A percentile compares a stretch with the other conserved stretches of the same genome.
Evolutionary conservation across 2,329 filamentous ascomycete genomes (phyloP).

Genomic region (Verticillium nonalfalfae): DNA sequence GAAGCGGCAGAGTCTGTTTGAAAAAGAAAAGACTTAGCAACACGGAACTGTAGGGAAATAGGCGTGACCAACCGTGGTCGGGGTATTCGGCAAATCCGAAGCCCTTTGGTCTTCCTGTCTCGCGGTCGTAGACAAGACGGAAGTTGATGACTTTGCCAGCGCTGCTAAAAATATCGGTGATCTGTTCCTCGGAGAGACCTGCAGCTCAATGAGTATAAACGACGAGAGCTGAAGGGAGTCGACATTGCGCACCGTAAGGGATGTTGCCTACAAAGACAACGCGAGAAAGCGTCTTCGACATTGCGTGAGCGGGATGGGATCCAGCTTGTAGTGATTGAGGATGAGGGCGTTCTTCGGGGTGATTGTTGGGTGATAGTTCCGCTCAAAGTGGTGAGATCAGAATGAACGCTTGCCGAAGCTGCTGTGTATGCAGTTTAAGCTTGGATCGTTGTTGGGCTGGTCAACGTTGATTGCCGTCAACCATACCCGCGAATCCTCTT

Average conservation of each 20-base stretch:
- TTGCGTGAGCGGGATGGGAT: constrained; percentile 29
- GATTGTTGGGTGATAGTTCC: background rate
- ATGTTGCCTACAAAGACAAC: constrained; percentile 85
- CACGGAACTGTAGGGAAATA: background rate
- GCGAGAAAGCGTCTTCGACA: constrained; percentile 70
- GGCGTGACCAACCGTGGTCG: constrained; percentile 60
- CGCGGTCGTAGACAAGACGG: constrained; percentile 88
- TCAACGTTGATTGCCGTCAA: background rate
- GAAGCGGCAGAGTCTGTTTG: constrained; percentile 70
- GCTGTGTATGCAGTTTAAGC: background rate
- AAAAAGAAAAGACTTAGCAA: background rate
- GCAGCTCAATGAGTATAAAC: constrained; percentile 1
- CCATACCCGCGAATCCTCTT: background rate
- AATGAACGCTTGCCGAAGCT: background rate
- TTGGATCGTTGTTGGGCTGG: background rate
- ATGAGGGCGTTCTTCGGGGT: background rate
- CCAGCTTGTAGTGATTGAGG: background rate
- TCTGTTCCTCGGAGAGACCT: constrained; percentile 95
- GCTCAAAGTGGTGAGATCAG: too few relatives aligned
- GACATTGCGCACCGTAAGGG: constrained; percentile 58
- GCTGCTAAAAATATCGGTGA: constrained; percentile 86
- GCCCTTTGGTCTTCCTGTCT: constrained; percentile 89
- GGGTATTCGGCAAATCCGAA: constrained; percentile 97
- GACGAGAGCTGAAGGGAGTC: background rate
- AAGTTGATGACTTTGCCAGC: constrained; percentile 90